Base-by-base conservation (phyloP, 371 early-diverging fungal genomes). In the Mucor mucedo region DNA sequence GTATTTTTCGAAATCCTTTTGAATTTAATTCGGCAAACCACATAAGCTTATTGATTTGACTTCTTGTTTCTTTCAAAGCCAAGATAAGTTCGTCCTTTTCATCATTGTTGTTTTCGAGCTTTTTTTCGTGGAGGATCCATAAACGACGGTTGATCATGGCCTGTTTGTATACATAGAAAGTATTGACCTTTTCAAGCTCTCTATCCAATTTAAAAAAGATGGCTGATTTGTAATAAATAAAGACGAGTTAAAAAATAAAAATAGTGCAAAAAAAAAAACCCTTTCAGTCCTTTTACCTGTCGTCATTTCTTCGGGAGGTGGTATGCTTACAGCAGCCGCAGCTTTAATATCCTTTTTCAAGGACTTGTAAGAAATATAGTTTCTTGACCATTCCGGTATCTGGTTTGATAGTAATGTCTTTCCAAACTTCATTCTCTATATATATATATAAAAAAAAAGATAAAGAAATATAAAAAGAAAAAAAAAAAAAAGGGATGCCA, bases 361-460 rank as follows among this genome's bases (percentile, higher is more conserved):
- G 4, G 80, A 62, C 63, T 91, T 91, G 72, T 90, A 90, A 9
- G 77, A 71, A 27, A 91, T 53, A 44, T 91, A 91, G 56, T 88
- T 81, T 69, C 75, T 77, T 33, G 84, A 76, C 91, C 91, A 91
- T 68, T 91, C 91, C 50, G 89, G 87, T 61, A 86, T 82, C 69
- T 89, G 88, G 62, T 83, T 86, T 54, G 79, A 72, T 44, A 73
- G 47, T 3, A 89, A 65, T 4, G 85, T 81, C 63, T 89, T 89
- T 63, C 91, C 90, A 69, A 91, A 91, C 76, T 91, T 91, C 90
- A 91, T 89, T 21, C 5, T 47, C 28, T 32, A 21, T 21, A 21
- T 21, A 21, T 21, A 21, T 21, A 21, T 0, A 21, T 0, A 21
- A 21, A 21, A 21, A 21, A 21, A 21, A 21, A 21, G 16, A 28